Percentiles rank a stretch among this genome's conserved stretches.
These are phyloP conservation scores for Candida ponderosae DNA, from an alignment of 805 yeast species.

Conservation along the genomic window DNA sequence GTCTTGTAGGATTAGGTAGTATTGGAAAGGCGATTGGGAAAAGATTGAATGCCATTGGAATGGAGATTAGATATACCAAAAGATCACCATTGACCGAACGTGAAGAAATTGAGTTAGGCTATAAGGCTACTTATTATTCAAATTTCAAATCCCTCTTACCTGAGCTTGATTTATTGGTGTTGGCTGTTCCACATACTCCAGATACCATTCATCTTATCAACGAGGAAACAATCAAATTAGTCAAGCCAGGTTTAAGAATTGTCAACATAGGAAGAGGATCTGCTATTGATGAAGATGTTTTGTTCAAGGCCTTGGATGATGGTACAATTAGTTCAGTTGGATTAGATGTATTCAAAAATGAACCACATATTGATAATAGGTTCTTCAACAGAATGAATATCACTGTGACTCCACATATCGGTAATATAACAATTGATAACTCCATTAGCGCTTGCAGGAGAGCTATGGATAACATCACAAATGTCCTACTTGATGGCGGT, in stretches of 20 bases:
- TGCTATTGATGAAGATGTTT: slow-evolving; percentile 58
- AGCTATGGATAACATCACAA: slow-evolving; percentile 49
- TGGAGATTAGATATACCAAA: slow-evolving; percentile 57
- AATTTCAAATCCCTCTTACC: slow-evolving; percentile 33
- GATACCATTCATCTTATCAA: slow-evolving; percentile 51
- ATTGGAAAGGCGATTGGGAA: slow-evolving; percentile 62
- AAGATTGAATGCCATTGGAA: slow-evolving; percentile 50
- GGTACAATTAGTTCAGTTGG: slow-evolving; percentile 64
- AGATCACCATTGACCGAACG: slow-evolving; percentile 34
- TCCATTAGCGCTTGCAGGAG: slow-evolving; percentile 40
- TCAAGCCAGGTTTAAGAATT: slow-evolving; percentile 49
- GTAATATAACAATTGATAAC: slow-evolving; percentile 56
- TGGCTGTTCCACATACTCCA: slow-evolving; percentile 60
- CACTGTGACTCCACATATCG: slow-evolving; percentile 62
- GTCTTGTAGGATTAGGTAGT: slow-evolving; percentile 68
- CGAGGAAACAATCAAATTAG: slow-evolving; percentile 32
- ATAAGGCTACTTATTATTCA: too few relatives aligned
- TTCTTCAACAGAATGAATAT: slow-evolving; percentile 54
- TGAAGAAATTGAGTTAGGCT: slow-evolving; percentile 30
- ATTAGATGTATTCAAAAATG: slow-evolving; percentile 62
- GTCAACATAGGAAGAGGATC: slow-evolving; percentile 74
- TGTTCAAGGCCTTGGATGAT: slow-evolving; percentile 48
- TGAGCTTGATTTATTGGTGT: slow-evolving; percentile 47
- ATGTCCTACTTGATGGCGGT: slow-evolving; percentile 33
- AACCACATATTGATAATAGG: slow-evolving; percentile 46